A percentile compares a stretch with the other conserved stretches of the same genome.
phyloP scores from a whole-genome alignment of 805 yeast genomes.

The Pichia pseudocactophila region DNA sequence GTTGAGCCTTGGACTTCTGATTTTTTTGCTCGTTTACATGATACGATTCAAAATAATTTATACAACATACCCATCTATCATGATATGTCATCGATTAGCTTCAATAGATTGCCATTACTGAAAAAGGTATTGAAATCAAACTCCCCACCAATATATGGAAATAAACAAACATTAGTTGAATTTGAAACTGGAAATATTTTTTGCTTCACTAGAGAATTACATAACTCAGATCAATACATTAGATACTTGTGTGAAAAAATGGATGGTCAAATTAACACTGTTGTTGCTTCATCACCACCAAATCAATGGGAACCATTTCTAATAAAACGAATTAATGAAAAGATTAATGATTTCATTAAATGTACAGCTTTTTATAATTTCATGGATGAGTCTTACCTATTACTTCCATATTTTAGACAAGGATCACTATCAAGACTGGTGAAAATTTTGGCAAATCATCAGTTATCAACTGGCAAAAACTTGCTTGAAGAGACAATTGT shows the following conservation, averaged over 20 bases:
- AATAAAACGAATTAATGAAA: constrained; percentile 43
- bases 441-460: constrained; percentile 30
- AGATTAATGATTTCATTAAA: constrained; percentile 30
- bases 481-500: constrained; percentile 50
- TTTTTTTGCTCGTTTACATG: constrained; percentile 22
- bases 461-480: constrained; percentile 23
- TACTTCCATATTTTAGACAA: constrained; percentile 54
- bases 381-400: constrained; percentile 58
- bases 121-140: constrained; percentile 15
- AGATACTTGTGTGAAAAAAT: constrained; percentile 63
- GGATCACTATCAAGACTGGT: constrained; percentile 70
- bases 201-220: constrained; percentile 49
- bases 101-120: constrained; percentile 14
- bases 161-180: constrained; percentile 34
- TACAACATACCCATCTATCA: constrained; percentile 25
- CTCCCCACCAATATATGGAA: constrained; percentile 23
- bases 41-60: not conserved
- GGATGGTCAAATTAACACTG: constrained; percentile 50
- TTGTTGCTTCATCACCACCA: constrained; percentile 65
- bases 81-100: not conserved
- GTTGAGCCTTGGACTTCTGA: constrained; percentile 35
- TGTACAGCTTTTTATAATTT: constrained; percentile 47
- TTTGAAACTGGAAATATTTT: constrained; percentile 32
- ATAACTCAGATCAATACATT: constrained; percentile 74
- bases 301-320: constrained; percentile 79